phyloP scores from a whole-genome alignment of 345 rosid genomes.

The Aegle marmelos region DNA sequence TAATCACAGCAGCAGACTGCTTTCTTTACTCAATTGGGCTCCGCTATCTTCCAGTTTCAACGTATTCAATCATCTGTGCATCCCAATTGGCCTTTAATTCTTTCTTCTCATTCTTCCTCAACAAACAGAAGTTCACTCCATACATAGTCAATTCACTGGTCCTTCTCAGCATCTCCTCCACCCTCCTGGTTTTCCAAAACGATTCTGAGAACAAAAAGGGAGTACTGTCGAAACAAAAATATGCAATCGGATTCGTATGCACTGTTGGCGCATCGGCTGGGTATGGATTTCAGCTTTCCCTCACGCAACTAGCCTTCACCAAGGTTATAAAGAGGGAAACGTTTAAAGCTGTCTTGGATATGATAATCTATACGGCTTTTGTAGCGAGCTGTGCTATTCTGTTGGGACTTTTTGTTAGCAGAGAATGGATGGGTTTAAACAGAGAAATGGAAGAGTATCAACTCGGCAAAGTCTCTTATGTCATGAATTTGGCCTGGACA shows the following conservation, averaged over 20 bases:
- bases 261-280: slow-evolving; percentile 44
- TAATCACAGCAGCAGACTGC: slow-evolving; percentile 23
- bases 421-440: slow-evolving; percentile 45
- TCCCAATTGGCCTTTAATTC: slow-evolving; percentile 45
- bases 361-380: slow-evolving; percentile 19
- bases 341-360: slow-evolving; percentile 23
- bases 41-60: slow-evolving; percentile 37
- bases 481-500: slow-evolving; percentile 38
- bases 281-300: slow-evolving; percentile 38
- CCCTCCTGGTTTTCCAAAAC: slow-evolving; percentile 30
- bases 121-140: slow-evolving; percentile 39
- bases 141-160: slow-evolving; percentile 29
- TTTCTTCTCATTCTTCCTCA: slow-evolving; percentile 46
- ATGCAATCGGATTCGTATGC: slow-evolving; percentile 35
- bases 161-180: slow-evolving; percentile 43
- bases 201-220: slow-evolving; percentile 8
- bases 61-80: slow-evolving; percentile 33
- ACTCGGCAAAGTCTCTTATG: slow-evolving; percentile 41
- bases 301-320: slow-evolving; percentile 35
- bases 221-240: slow-evolving; percentile 16
- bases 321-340: slow-evolving; percentile 34
- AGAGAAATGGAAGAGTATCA: slow-evolving; percentile 46
- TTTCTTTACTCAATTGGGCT: slow-evolving; percentile 33
- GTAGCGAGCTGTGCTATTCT: slow-evolving; percentile 29
- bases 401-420: slow-evolving; percentile 52